These are phyloP conservation scores for Trichoderma brevicompactum DNA, from an alignment of 2,329 filamentous ascomycete genomes.

Conservation along the genomic window DNA sequence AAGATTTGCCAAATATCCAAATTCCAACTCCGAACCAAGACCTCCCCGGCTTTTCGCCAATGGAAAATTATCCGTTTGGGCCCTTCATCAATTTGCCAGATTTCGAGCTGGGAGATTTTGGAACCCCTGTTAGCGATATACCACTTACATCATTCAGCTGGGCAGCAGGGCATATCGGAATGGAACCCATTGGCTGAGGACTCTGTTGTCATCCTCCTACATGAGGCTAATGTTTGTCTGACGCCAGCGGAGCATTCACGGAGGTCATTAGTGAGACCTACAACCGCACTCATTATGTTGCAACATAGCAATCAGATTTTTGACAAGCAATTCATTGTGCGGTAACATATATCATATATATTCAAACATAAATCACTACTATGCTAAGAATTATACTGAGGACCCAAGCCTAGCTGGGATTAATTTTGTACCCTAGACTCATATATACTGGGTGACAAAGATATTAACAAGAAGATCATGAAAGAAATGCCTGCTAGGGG, in stretches of 20 bases:
- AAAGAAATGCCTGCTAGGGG: not conserved
- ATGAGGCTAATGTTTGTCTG: not conserved
- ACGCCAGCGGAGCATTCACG: not conserved
- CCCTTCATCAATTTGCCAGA: constrained; percentile 5
- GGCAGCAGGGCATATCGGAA: not conserved
- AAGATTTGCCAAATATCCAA: not conserved
- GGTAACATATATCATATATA: too few relatives aligned
- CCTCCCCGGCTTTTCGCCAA: not conserved
- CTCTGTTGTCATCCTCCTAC: not conserved
- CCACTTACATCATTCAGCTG: not conserved
- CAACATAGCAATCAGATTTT: too few relatives aligned
- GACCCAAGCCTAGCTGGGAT: not conserved
- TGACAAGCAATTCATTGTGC: too few relatives aligned
- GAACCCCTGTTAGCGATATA: not conserved
- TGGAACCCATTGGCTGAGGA: not conserved
- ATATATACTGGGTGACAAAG: not conserved
- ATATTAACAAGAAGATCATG: constrained; percentile 13
- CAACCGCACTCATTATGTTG: too few relatives aligned
- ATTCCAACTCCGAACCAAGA: not conserved
- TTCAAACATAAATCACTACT: not conserved
- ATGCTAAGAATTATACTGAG: too few relatives aligned
- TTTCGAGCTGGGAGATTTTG: not conserved
- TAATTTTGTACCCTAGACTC: not conserved
- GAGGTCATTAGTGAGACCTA: too few relatives aligned
- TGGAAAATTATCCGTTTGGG: constrained; percentile 8